These are phyloP conservation scores for Huntiella moniliformis DNA, from an alignment of 2,329 filamentous ascomycete species.

Conservation along the genomic window DNA sequence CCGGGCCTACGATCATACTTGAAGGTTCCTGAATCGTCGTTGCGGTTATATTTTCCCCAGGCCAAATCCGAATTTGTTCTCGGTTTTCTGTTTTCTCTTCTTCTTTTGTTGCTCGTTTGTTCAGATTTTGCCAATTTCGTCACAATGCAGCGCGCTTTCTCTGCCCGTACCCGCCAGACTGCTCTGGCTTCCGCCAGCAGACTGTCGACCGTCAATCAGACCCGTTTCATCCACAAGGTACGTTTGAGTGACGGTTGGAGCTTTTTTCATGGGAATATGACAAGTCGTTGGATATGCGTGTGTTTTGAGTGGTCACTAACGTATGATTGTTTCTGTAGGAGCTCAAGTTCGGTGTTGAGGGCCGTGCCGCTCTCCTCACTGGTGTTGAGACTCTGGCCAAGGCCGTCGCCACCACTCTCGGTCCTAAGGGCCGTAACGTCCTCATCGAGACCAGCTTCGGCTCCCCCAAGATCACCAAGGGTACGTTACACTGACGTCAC, in stretches of 20 bases:
- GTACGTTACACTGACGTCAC: conserved; percentile 30
- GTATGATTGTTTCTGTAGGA: conserved; percentile 38
- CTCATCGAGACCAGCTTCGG: conserved; percentile 97
- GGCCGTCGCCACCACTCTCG: conserved; percentile 88
- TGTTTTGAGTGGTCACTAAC: background rate
- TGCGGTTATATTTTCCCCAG: background rate
- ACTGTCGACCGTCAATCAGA: conserved; percentile 59
- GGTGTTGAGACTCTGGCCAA: conserved; percentile 95
- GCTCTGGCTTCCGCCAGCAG: conserved; percentile 52
- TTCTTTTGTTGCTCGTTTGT: conserved; percentile 14
- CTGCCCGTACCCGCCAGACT: conserved; percentile 61
- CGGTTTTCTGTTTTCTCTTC: conserved; percentile 14
- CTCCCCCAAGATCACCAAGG: conserved; percentile 98
- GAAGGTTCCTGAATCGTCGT: too few relatives aligned
- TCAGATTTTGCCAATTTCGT: conserved; percentile 13
- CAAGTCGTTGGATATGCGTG: too few relatives aligned
- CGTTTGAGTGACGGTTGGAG: background rate
- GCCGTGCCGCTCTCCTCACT: conserved; percentile 66
- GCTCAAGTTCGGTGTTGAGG: conserved; percentile 96
- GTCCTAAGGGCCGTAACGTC: conserved; percentile 96
- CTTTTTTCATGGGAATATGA: background rate
- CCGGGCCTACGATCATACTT: too few relatives aligned
- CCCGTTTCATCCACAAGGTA: conserved; percentile 97
- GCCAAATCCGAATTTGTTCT: conserved; percentile 7
- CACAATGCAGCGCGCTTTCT: conserved; percentile 91